These are phyloP conservation scores for Picea glauca DNA, from an alignment of 75 land plant species.

Conservation along the genomic window DNA sequence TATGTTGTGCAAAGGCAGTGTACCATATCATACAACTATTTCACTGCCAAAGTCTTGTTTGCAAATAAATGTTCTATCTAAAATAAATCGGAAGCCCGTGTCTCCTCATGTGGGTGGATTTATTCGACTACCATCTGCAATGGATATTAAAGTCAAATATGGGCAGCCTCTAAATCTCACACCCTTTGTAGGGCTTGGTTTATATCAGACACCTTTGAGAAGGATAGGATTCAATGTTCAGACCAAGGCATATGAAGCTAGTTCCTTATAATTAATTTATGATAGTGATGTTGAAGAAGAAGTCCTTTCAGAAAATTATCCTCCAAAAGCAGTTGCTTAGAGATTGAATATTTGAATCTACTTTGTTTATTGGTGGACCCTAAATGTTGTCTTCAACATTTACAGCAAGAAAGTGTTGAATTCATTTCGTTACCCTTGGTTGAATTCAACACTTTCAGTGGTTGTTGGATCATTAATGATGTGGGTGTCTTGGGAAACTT, in stretches of 20 bases:
- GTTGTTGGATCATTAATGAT: slow-evolving; percentile 65
- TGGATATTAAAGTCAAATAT: neutral
- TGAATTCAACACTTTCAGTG: slow-evolving; percentile 67
- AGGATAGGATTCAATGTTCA: neutral
- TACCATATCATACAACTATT: neutral
- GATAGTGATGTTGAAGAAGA: slow-evolving; percentile 4
- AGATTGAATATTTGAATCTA: slow-evolving; percentile 74
- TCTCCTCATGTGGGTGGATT: neutral
- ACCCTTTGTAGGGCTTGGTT: neutral
- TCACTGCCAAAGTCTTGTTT: neutral
- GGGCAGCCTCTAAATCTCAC: slow-evolving; percentile 1
- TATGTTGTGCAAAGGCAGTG: neutral
- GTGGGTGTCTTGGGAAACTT: slow-evolving; percentile 52
- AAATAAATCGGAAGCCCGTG: neutral
- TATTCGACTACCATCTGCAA: neutral
- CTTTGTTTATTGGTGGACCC: slow-evolving; percentile 75
- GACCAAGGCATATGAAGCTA: slow-evolving; percentile 42
- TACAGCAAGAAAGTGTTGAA: slow-evolving; percentile 65
- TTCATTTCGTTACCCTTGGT: slow-evolving; percentile 72
- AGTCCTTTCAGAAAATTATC: slow-evolving; percentile 4
- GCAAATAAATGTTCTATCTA: slow-evolving; percentile 1
- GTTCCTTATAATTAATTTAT: slow-evolving; percentile 15
- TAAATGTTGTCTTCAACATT: slow-evolving; percentile 30
- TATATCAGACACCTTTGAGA: neutral
- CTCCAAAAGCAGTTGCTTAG: slow-evolving; percentile 25